These are phyloP conservation scores for Penicillium taxi DNA, from an alignment of 495 filamentous ascomycete genomes.

Conservation along the genomic window DNA sequence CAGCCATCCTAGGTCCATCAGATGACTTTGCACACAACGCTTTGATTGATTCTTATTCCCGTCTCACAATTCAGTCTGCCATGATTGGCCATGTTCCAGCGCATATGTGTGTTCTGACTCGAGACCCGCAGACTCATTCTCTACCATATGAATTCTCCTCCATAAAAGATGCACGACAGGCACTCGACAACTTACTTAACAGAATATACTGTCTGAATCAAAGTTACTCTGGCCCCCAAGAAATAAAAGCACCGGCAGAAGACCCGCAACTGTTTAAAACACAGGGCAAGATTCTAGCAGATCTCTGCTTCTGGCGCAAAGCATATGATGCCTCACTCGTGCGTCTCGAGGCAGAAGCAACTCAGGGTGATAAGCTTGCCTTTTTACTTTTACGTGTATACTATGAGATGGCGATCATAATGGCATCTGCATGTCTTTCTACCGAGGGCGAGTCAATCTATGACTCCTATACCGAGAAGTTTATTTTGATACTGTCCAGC, in stretches of 20 bases:
- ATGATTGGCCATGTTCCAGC: slow-evolving; percentile 17
- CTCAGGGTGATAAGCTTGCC: slow-evolving; percentile 8
- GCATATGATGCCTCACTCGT: slow-evolving; percentile 5
- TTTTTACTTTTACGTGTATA: slow-evolving; percentile 34
- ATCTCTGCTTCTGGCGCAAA: slow-evolving; percentile 13
- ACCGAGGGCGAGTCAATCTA: slow-evolving; percentile 30
- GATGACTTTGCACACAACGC: slow-evolving; percentile 19
- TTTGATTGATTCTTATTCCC: slow-evolving; percentile 14
- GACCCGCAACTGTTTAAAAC: slow-evolving; percentile 1
- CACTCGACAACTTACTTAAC: slow-evolving; percentile 13
- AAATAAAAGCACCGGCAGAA: neutral
- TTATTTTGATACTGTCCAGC: slow-evolving; percentile 27
- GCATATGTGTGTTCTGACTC: slow-evolving; percentile 9
- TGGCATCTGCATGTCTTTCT: slow-evolving; percentile 32
- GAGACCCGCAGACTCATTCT: slow-evolving; percentile 8
- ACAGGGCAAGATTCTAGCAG: slow-evolving; percentile 3
- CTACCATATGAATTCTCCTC: slow-evolving; percentile 10
- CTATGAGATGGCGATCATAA: slow-evolving; percentile 42
- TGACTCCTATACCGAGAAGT: slow-evolving; percentile 33
- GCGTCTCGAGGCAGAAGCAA: slow-evolving; percentile 1
- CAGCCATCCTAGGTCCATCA: slow-evolving; percentile 6
- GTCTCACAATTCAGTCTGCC: slow-evolving; percentile 12
- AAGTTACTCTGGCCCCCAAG: neutral
- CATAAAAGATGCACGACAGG: slow-evolving; percentile 8
- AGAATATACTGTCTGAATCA: slow-evolving; percentile 12